Base-by-base conservation (phyloP, 1,139 yeast species). In the Zygosaccharomyces sapae region DNA sequence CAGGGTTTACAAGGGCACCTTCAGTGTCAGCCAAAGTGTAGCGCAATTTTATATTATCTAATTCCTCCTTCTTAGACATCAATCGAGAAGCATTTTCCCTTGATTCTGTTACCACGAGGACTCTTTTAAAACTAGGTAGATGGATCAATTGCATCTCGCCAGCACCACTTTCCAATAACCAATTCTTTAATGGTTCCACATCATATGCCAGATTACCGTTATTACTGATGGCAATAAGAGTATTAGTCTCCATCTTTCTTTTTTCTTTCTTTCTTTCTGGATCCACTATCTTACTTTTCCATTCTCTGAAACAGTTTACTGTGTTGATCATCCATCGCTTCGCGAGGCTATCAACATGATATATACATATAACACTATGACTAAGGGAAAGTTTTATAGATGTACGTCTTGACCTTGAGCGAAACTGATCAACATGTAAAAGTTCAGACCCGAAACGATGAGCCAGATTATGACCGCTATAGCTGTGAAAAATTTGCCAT, bases 381-480 rank as follows among this genome's bases (percentile, higher is more conserved):
- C 33, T 38, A 25, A 5, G 4, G 19, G 25, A n/a, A 20, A 33
- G 36, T 31, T 44, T 58, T 58, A 75, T 35, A 76, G 64, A 49
- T 71, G 75, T 18, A 85, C 81, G 55, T 84, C 88, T 46, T 84
- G 83, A 4, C 94, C 95, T 55, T 76, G 71, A 3, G 86, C 77
- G 71, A 84, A 86, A 49, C 89, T 81, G 30, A 75, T 59, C 42
- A 90, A 75, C 65, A 90, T 73, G 67, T 86, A 90, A 51, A 86
- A 69, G 67, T 92, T 92, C 55, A 92, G 74, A 27, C 76, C 77
- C 0, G 94, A 73, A 22, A 90, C 87, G 35, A 85, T 72, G 12
- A 76, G 60, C 94, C 97, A 90, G 3, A 94, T 82, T 2, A 72
- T 41, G n/a, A 81, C 65, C 30, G 92, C 87, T 1, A 77, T 63